phyloP scores from a whole-genome alignment of 2,329 filamentous ascomycete genomes.

The Leptosphaerulina australis region DNA sequence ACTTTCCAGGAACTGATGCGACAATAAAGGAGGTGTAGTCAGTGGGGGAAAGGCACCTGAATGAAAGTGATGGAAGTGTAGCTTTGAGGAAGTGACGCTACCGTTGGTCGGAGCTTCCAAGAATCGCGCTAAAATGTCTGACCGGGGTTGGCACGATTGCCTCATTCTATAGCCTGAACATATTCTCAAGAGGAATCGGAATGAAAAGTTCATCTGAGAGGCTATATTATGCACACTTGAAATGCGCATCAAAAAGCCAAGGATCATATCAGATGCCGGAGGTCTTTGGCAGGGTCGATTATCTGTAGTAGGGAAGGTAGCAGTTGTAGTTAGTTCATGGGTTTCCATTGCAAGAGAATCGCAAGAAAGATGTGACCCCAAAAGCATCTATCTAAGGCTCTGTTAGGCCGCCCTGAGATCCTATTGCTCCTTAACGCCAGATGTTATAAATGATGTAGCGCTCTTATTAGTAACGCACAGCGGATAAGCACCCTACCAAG shows the following conservation, averaged over 20 bases:
- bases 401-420: constrained; percentile 5
- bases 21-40: constrained; percentile 1
- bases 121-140: constrained; percentile 12
- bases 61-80: constrained; percentile 7
- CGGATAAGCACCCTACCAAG: neutral
- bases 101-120: constrained; percentile 17
- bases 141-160: constrained; percentile 11
- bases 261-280: no score
- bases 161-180: neutral
- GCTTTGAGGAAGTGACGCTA: constrained; percentile 9
- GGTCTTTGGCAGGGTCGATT: no score
- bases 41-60: constrained; percentile 2
- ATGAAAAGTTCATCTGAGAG: no score
- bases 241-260: no score
- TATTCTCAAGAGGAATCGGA: neutral
- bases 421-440: constrained; percentile 17
- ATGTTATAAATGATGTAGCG: constrained; percentile 11
- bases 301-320: no score
- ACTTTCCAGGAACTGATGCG: neutral
- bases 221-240: no score
- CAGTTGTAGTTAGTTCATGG: no score
- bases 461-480: neutral
- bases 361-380: neutral
- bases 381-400: constrained; percentile 2
- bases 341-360: neutral